phyloP scores from a whole-genome alignment of 2,329 filamentous ascomycete species.

The Alternaria consortialis region DNA sequence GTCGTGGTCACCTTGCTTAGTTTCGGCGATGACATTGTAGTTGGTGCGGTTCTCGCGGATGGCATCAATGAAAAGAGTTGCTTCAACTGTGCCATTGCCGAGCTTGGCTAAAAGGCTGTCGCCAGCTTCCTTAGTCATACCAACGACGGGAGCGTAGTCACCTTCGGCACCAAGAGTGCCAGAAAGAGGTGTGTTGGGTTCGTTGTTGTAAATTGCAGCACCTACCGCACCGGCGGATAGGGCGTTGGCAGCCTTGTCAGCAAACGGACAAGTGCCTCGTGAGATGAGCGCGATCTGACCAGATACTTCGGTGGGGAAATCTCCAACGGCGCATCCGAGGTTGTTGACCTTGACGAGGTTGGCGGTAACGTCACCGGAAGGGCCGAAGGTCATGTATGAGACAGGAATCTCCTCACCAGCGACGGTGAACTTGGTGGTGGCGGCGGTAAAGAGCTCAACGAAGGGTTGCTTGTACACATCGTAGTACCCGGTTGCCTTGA shows the following conservation, averaged over 20 bases:
- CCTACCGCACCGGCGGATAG: constrained; percentile 73
- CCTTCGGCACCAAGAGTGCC: constrained; percentile 70
- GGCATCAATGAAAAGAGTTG: constrained; percentile 53
- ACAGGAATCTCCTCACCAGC: constrained; percentile 36
- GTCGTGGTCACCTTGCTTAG: constrained; percentile 52
- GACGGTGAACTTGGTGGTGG: constrained; percentile 36
- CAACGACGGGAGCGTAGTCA: constrained; percentile 72
- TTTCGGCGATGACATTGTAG: constrained; percentile 51
- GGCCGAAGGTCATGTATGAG: constrained; percentile 63
- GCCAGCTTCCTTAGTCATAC: constrained; percentile 69
- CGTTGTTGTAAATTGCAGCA: constrained; percentile 76
- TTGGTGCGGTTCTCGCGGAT: constrained; percentile 59
- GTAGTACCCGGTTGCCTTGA: constrained; percentile 45
- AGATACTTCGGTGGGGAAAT: constrained; percentile 66
- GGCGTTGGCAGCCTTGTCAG: constrained; percentile 71
- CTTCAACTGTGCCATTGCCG: constrained; percentile 51
- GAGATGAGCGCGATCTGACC: constrained; percentile 73
- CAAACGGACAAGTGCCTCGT: constrained; percentile 74
- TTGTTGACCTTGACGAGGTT: constrained; percentile 68
- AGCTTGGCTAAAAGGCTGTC: constrained; percentile 64
- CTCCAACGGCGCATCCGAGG: constrained; percentile 67
- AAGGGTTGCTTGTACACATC: constrained; percentile 48
- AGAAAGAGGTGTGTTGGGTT: constrained; percentile 63
- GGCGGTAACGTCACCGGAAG: constrained; percentile 68
- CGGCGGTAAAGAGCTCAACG: constrained; percentile 46